Conservation (phyloP, 306 rosid species). For the Adenanthera pavonina region DNA sequence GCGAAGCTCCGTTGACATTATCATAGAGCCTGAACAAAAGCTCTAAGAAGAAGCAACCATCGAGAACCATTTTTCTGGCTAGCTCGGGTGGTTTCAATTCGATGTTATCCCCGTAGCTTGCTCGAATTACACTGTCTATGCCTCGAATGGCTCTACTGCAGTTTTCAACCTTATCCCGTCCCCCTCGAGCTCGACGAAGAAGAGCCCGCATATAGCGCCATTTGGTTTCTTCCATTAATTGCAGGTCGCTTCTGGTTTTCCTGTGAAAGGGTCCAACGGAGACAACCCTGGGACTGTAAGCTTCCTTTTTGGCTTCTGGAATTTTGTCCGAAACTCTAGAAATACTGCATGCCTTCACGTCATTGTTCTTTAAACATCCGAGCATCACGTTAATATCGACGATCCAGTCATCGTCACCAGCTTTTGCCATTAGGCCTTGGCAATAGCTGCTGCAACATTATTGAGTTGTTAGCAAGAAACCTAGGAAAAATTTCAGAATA, state of each 20-base stretch:
- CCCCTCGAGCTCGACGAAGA: not conserved
- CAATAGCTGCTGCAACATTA: too few relatives aligned
- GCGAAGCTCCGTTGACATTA: too few relatives aligned
- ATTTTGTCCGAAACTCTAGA: slow-evolving; percentile 24
- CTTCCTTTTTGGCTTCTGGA: slow-evolving; percentile 14
- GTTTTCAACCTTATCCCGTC: not conserved
- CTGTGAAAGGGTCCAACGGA: slow-evolving; percentile 45
- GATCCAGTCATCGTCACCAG: slow-evolving; percentile 19
- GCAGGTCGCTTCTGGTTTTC: slow-evolving; percentile 16
- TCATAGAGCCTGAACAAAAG: not conserved
- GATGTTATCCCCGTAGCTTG: slow-evolving; percentile 33
- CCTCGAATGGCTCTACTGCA: not conserved
- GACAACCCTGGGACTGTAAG: slow-evolving; percentile 31
- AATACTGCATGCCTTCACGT: slow-evolving; percentile 41
- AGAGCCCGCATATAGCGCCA: slow-evolving; percentile 32
- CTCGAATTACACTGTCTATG: not conserved
- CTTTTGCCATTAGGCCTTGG: too few relatives aligned
- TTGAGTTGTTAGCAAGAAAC: too few relatives aligned
- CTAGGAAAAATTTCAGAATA: too few relatives aligned
- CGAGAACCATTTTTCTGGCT: slow-evolving; percentile 33
- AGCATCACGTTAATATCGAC: slow-evolving; percentile 28
- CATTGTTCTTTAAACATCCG: not conserved
- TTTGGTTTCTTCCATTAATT: slow-evolving; percentile 42
- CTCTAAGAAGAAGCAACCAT: not conserved
- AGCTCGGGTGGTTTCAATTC: not conserved